Percentiles rank a stretch among this genome's conserved stretches.
Evolutionary conservation across 78 protist species (phyloP).

Genomic region (Pigoraptor vietnamica): DNA sequence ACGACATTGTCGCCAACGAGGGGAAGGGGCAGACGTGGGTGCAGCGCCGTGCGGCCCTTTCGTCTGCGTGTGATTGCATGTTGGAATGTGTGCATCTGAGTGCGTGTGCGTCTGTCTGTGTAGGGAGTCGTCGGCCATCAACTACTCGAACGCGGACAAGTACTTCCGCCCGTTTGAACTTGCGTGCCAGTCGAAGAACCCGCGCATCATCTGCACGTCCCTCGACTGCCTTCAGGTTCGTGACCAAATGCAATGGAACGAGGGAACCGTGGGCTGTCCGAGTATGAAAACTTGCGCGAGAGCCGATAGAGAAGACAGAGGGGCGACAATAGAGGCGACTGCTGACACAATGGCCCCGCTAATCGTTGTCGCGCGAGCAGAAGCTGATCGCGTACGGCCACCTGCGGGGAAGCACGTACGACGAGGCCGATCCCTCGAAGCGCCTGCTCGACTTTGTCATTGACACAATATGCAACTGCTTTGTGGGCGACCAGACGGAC

Average conservation of each 20-base stretch:
- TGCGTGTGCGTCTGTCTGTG: background rate
- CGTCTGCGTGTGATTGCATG: background rate
- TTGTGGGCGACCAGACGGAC: constrained; percentile 16
- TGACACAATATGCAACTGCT: constrained; percentile 32
- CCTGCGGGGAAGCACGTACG: background rate
- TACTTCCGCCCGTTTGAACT: constrained; percentile 2
- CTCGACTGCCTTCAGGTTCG: constrained; percentile 5
- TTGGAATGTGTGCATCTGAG: background rate
- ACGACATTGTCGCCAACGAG: background rate
- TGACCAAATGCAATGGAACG: too few relatives aligned
- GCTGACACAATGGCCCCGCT: background rate
- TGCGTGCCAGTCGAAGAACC: constrained; percentile 7
- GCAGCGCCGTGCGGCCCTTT: background rate
- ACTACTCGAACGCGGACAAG: background rate
- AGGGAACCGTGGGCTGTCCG: too few relatives aligned
- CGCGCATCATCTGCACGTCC: background rate
- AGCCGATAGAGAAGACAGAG: too few relatives aligned
- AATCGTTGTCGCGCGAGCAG: background rate
- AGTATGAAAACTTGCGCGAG: too few relatives aligned
- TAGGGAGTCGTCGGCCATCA: background rate
- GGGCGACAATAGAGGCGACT: background rate
- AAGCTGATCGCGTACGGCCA: constrained; percentile 40
- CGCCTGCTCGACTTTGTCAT: background rate
- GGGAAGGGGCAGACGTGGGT: background rate
- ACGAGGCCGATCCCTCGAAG: background rate